Conservation (phyloP, 2,329 filamentous ascomycete species). For the Neophaeococcomyces mojaviensis region DNA sequence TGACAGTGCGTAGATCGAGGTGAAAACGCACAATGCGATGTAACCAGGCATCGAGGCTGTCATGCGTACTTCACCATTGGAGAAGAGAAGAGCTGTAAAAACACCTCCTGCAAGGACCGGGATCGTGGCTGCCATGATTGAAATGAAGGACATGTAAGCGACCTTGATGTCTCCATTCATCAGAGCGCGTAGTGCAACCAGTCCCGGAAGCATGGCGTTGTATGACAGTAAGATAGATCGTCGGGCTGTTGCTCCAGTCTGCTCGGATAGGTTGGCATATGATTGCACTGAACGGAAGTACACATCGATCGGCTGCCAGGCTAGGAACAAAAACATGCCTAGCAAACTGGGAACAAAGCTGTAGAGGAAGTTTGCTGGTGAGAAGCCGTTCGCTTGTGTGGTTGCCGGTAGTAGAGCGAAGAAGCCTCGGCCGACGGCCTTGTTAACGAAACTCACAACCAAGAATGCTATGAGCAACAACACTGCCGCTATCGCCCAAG, state of each 20-base stretch:
- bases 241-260: conserved; percentile 47
- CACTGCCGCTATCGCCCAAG: conserved; percentile 55
- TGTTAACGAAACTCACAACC: conserved; percentile 68
- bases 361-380: conserved; percentile 80
- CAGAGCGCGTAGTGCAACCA: conserved; percentile 46
- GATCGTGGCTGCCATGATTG: conserved; percentile 44
- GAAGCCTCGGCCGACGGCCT: conserved; percentile 62
- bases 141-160: conserved; percentile 49
- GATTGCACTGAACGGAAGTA: conserved; percentile 54
- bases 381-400: conserved; percentile 61
- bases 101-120: conserved; percentile 55
- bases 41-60: conserved; percentile 67
- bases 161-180: conserved; percentile 51
- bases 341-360: conserved; percentile 55
- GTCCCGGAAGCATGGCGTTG: conserved; percentile 45
- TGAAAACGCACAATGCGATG: conserved; percentile 63
- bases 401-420: conserved; percentile 57
- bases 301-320: conserved; percentile 53
- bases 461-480: conserved; percentile 63
- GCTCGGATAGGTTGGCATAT: conserved; percentile 47
- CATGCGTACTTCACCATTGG: conserved; percentile 47
- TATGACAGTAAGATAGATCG: conserved; percentile 52
- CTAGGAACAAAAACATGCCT: conserved; percentile 52
- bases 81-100: conserved; percentile 56
- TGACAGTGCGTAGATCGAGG: conserved; percentile 61